Evolutionary conservation across 129 eudicot genomes (phyloP).

Genomic region (Flaveria trinervia): DNA sequence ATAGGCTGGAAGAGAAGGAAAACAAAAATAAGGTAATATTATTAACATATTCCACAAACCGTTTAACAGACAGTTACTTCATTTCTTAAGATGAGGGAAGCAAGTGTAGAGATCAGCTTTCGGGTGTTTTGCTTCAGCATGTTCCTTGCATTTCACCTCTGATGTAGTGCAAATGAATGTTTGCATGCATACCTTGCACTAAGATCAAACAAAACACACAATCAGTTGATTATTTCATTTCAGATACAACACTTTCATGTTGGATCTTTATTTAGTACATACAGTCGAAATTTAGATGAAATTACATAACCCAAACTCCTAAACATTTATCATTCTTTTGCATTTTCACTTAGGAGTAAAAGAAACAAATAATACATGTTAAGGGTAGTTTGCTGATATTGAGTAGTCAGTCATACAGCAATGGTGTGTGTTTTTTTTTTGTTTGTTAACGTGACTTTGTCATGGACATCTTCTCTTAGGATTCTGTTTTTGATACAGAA

Average conservation of each 20-base stretch:
- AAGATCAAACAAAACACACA: not conserved
- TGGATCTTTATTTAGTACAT: no score
- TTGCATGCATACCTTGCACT: constrained; percentile 22
- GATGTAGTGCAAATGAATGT: constrained; percentile 18
- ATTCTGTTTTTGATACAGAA: not conserved
- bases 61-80: constrained; percentile 10
- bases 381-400: not conserved
- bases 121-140: constrained; percentile 86
- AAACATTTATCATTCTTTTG: no score
- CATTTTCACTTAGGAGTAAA: not conserved
- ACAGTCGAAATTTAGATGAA: no score
- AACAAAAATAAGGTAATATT: not conserved
- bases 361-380: not conserved
- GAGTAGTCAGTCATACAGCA: not conserved
- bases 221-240: not conserved
- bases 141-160: constrained; percentile 83
- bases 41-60: constrained; percentile 9
- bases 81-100: constrained; percentile 74
- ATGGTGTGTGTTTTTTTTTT: not conserved
- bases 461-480: not conserved
- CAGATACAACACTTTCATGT: no score
- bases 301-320: no score
- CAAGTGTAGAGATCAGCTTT: constrained; percentile 57
- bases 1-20: not conserved
- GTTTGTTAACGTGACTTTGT: not conserved